Conservation (phyloP, 805 yeast species). For the Yarrowia yakushimensis region DNA sequence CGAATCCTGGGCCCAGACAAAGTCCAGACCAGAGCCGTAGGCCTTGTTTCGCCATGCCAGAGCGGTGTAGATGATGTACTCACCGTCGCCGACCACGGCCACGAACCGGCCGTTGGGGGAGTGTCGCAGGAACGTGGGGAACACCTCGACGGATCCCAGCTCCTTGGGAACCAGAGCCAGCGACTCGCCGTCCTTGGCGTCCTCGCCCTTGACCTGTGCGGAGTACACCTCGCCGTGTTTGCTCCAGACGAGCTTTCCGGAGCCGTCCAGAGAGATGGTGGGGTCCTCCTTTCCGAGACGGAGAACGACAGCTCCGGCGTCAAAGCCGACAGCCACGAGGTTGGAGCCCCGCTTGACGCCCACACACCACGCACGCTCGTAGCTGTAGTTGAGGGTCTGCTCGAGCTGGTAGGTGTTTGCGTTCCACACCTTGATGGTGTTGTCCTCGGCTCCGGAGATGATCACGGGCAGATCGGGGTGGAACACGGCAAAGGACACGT, state of each 20-base stretch:
- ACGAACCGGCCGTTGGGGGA: slow-evolving; percentile 98
- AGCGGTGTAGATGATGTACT: slow-evolving; percentile 91
- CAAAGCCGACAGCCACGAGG: slow-evolving; percentile 87
- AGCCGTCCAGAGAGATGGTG: slow-evolving; percentile 84
- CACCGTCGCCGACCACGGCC: slow-evolving; percentile 97
- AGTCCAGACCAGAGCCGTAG: slow-evolving; percentile 84
- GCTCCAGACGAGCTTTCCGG: slow-evolving; percentile 88
- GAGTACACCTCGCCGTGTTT: slow-evolving; percentile 86
- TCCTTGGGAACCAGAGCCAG: slow-evolving; percentile 80
- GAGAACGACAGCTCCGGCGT: slow-evolving; percentile 85
- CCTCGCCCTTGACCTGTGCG: slow-evolving; percentile 69
- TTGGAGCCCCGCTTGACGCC: slow-evolving; percentile 70
- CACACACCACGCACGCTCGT: slow-evolving; percentile 97
- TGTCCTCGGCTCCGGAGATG: slow-evolving; percentile 95
- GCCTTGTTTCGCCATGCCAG: slow-evolving; percentile 97
- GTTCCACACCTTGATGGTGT: slow-evolving; percentile 92
- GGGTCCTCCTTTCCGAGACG: slow-evolving; percentile 95
- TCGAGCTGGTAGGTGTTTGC: slow-evolving; percentile 90
- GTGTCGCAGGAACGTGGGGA: slow-evolving; percentile 81
- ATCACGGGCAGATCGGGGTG: slow-evolving; percentile 97
- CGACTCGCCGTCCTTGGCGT: slow-evolving; percentile 76
- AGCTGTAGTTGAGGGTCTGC: slow-evolving; percentile 82
- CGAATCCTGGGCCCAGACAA: slow-evolving; percentile 93
- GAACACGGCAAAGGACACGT: slow-evolving; percentile 95
- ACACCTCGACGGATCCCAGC: slow-evolving; percentile 89